These are phyloP conservation scores for Trypanosoma cruzi DNA, from an alignment of 208 protist genomes.

Conservation along the genomic window DNA sequence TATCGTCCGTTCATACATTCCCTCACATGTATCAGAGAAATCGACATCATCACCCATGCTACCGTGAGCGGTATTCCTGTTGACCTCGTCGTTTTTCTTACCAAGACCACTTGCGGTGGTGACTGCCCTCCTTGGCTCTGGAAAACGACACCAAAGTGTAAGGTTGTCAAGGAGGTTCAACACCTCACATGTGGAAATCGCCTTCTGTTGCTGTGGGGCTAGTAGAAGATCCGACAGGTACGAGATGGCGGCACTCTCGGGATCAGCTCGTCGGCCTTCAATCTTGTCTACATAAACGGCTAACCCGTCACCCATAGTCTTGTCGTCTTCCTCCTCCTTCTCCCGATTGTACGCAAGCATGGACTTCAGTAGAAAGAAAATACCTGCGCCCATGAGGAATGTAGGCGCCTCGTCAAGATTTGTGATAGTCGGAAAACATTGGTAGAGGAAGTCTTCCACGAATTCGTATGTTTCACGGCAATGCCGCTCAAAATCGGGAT, in stretches of 20 bases:
- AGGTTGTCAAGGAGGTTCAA: conserved; percentile 23
- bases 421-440: conserved; percentile 86
- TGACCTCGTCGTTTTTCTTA: background rate
- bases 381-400: conserved; percentile 73
- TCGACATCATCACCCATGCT: background rate
- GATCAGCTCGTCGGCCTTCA: background rate
- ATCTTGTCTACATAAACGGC: background rate
- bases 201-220: conserved; percentile 4
- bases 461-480: conserved; percentile 86
- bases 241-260: too few relatives aligned
- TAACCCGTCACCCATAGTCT: background rate
- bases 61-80: background rate
- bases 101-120: conserved; percentile 1
- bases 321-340: background rate
- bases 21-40: background rate
- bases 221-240: background rate
- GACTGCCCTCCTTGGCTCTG: background rate
- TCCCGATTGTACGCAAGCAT: conserved; percentile 38
- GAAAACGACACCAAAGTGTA: background rate
- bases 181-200: conserved; percentile 15
- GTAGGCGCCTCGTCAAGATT: conserved; percentile 67
- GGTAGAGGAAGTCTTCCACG: conserved; percentile 88
- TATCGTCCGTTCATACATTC: background rate
- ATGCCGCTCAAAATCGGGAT: conserved; percentile 75
- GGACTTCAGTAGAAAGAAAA: conserved; percentile 82